Evolutionary conservation across 257 asterid genomes (phyloP), one percentile per base, ranked within the genome.

Genomic region (Cruciata laevipes): DNA sequence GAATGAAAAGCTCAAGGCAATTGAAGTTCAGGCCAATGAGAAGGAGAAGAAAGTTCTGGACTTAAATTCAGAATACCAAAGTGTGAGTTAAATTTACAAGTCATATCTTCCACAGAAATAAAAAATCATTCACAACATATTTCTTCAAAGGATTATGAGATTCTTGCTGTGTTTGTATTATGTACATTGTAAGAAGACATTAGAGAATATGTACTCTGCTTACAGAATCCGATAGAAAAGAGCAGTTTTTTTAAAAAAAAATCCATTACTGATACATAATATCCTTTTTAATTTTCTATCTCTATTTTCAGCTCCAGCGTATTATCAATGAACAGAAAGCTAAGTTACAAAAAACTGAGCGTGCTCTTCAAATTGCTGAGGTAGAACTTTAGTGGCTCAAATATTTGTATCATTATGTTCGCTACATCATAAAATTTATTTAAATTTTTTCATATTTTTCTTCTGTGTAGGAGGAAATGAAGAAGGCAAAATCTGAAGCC

Each of bases 301-400:
- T 69, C 14, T 35, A 24, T 79, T 67, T 67, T 75, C 96, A 93
- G 97, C 95, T 86, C 71, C 81, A 88, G 74, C 86, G 81, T 74
- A 79, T 60, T 37, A 72, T 81, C 37, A 84, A 77, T 65, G 88
- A 84, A 63, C 96, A 86, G 83, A 88, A 79, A 78, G 74, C 79
- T n/a, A 88, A 80, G 83, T 71, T 93, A 74, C 91, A 84, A 21
- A 90, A 93, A 85, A 89, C 96, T 76, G 88, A 88, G 74, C 92
- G 97, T 17, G 96, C 99, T 68, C 99, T 88, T 83, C 86, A 82
- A 71, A 81, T 86, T 73, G 96, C 99, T 30, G 97, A 93, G 95
- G 99, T 85, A 76, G 73, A 75, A 61, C 52, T 68, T 31, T 12
- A 31, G 7, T 33, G 57, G 31, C 56, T 74, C 42, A 69, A 32